Evolutionary conservation across 176 grass and related monocot genomes (phyloP), one percentile per base, ranked within the genome.

Genomic region (Chrysopogon serrulatus): DNA sequence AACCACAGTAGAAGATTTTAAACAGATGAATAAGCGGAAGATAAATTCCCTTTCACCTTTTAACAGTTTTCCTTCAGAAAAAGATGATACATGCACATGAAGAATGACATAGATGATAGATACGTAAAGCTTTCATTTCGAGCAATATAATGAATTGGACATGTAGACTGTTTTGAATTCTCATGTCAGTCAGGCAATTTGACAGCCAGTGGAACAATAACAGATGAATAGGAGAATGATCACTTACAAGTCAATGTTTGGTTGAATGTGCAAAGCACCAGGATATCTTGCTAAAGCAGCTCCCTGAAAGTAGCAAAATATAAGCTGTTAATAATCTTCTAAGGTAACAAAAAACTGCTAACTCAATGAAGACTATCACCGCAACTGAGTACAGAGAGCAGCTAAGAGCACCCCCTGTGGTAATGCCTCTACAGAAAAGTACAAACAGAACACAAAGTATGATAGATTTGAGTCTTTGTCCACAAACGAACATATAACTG

Each of bases 191-290:
- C 45, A 74, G 26, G 6, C n/a, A 81, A 65, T 5, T 23, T 61
- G 8, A 79, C 34, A 24, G 31, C 19, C 40, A 85, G 39, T 80
- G 49, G 32, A 80, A 82, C 28, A 43, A 62, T 37, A 72, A 71
- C 8, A 73, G 43, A 73, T 16, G 28, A 49, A 78, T 54, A 92
- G 53, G 74, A 81, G 17, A 53, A 69, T 41, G 27, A 73, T 23
- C 32, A 91, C 91, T 90, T 88, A 97, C 89, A 84, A 54, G 87
- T 91, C 76, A 79, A 97, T 90, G 76, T 97, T 82, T 39, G 71
- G 86, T 68, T 87, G 83, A 54, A 82, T 76, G 42, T 54, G 94
- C 13, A 64, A 19, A 78, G 43, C 59, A 68, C 30, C 64, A 84
- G 49, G 66, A 80, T 73, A 82, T 74, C 85, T 75, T 27, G 65